Conservation (phyloP, 2,329 filamentous ascomycete genomes). For the Cryphonectria parasitica region DNA sequence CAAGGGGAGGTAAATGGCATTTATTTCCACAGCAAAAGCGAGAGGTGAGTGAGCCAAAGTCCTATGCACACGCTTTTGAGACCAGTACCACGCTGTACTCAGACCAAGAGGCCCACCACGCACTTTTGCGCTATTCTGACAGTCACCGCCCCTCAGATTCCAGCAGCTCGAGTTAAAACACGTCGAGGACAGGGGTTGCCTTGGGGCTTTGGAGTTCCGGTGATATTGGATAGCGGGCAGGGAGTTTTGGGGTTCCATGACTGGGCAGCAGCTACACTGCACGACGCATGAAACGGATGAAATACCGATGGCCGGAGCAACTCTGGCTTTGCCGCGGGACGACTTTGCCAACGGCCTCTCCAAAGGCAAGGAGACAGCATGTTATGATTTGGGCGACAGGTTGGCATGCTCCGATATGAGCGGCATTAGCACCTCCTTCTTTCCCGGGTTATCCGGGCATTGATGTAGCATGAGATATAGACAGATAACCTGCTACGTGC, state of each 20-base stretch:
- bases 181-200: slow-evolving; percentile 82
- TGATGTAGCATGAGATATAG: not conserved
- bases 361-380: not conserved
- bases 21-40: slow-evolving; percentile 97
- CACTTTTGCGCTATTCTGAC: slow-evolving; percentile 14
- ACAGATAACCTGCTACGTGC: not conserved
- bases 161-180: slow-evolving; percentile 92
- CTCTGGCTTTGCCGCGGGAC: slow-evolving; percentile 1
- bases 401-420: not conserved
- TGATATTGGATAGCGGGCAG: slow-evolving; percentile 31
- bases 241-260: slow-evolving; percentile 18
- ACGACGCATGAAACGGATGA: slow-evolving; percentile 23
- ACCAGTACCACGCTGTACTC: not conserved
- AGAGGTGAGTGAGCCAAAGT: slow-evolving; percentile 70
- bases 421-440: not conserved
- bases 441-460: not conserved
- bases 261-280: slow-evolving; percentile 8
- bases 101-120: not conserved
- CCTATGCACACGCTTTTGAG: not conserved
- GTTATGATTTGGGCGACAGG: not conserved
- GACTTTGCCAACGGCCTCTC: not conserved
- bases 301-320: slow-evolving; percentile 12
- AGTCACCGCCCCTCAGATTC: slow-evolving; percentile 59
- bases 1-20: slow-evolving; percentile 87
- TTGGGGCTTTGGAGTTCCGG: slow-evolving; percentile 81